Evolutionary conservation across 2,329 filamentous ascomycete genomes (phyloP).

Genomic region (Colletotrichum noveboracense): DNA sequence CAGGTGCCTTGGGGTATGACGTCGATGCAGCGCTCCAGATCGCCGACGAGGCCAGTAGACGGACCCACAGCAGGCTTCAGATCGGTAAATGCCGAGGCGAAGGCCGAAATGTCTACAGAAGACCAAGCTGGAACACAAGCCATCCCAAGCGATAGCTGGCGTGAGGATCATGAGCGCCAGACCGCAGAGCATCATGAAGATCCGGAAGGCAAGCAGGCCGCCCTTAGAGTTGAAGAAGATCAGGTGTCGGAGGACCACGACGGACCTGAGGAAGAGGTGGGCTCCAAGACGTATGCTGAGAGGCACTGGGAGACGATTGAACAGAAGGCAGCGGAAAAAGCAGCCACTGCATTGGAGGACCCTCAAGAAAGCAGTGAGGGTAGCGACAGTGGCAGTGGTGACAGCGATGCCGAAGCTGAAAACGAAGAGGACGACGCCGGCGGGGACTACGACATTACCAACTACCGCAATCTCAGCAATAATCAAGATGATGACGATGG

Average conservation of each 20-base stretch:
- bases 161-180: neutral
- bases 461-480: slow-evolving; percentile 23
- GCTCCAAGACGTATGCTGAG: neutral
- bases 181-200: neutral
- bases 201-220: neutral
- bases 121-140: neutral
- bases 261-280: neutral
- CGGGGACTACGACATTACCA: slow-evolving; percentile 23
- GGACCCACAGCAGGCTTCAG: neutral
- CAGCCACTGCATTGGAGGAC: neutral
- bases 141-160: neutral
- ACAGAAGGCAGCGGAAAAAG: neutral
- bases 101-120: neutral
- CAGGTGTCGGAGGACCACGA: slow-evolving; percentile 1
- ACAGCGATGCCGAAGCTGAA: slow-evolving; percentile 15
- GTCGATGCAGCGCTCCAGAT: neutral
- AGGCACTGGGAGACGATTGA: neutral
- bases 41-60: neutral
- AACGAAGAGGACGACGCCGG: slow-evolving; percentile 16
- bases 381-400: neutral
- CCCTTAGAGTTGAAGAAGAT: slow-evolving; percentile 4
- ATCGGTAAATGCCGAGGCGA: neutral
- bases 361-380: neutral
- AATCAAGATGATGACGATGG: slow-evolving; percentile 23
- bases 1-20: slow-evolving; percentile 16